Evolutionary conservation across 768 basidiomycete species (phyloP), one percentile per base, ranked within the genome.

Genomic region (Solioccasus polychromus): DNA sequence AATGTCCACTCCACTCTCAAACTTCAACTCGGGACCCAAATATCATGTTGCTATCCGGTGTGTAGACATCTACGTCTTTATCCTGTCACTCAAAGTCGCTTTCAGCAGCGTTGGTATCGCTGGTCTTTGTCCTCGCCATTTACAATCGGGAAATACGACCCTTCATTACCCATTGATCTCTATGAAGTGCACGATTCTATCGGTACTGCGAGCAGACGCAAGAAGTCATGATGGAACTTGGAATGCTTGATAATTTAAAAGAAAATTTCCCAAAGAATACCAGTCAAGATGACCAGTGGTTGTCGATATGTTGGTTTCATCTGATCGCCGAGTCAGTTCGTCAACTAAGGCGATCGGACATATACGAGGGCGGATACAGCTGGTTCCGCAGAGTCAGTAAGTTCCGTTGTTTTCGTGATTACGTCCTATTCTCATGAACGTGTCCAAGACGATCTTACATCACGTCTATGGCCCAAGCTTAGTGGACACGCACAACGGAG

Each of bases 141-240:
- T 17, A 61, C 68, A 8, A 62, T 73, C n/a, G 66, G 62, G 29
- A 57, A 59, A 41, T 64, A 64, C 41, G 50, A 68, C 53, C 43
- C 51, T 15, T 46, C 47, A 1, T 54, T 75, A 17, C 60, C 68
- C 45, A 63, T 74, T 14, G 63, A 73, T 45, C 48, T 79, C 4
- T 79, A 78, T 48, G 78, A 79, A 61, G 68, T 73, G 3, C 71
- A 67, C 17, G 52, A 68, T 2, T 66, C 68, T 23, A 64, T 75
- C 22, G 66, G 67, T 7, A 66, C 67, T 8, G 75, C 76, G 56
- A 57, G 8, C 62, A 74, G 30, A 75, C 75, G 8, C 74, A 73
- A 71, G 61, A 59, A 6, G 64, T 76, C 15, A 52, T 79, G 49
- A 59, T 69, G 22, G 54, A 60, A 11, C 71, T 80, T 38, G 75